These are phyloP conservation scores for Globisporangium cederbergense DNA, from an alignment of 352 stramenopile genomes.

Conservation along the genomic window DNA sequence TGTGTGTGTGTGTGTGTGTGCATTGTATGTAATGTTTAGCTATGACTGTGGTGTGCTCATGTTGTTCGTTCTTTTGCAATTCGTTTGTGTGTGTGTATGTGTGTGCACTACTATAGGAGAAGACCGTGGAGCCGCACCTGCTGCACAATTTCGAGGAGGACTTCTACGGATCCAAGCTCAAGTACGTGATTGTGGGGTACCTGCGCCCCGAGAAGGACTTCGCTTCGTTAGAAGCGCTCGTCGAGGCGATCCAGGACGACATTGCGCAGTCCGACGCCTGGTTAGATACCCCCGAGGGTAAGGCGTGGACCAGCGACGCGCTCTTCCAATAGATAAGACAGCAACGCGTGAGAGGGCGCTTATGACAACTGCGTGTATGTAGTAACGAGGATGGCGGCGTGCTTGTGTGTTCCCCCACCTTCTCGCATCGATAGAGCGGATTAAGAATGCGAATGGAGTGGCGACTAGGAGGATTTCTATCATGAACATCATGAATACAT, in stretches of 20 bases:
- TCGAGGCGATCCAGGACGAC: constrained; percentile 90
- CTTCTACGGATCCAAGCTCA: constrained; percentile 94
- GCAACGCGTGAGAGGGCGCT: background rate
- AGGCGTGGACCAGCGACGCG: constrained; percentile 42
- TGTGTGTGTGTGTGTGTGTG: constrained; percentile 6
- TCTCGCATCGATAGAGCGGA: background rate
- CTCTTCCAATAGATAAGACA: constrained; percentile 31
- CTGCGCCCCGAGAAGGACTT: constrained; percentile 95
- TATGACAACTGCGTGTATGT: background rate
- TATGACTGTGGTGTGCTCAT: background rate
- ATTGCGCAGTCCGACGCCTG: constrained; percentile 67
- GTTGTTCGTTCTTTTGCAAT: background rate
- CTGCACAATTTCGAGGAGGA: constrained; percentile 92
- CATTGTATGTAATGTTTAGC: background rate
- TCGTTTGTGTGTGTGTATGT: background rate
- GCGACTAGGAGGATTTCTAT: background rate
- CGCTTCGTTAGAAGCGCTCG: constrained; percentile 89
- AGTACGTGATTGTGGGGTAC: constrained; percentile 92
- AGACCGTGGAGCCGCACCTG: constrained; percentile 96
- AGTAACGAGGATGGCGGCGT: background rate
- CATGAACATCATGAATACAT: background rate
- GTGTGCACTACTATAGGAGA: constrained; percentile 53
- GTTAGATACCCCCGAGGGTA: constrained; percentile 54
- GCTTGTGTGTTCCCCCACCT: background rate
- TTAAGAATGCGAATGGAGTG: background rate